A percentile compares a stretch with the other conserved stretches of the same genome.
Conservation (phyloP, 331 rosid genomes). For the Acacia pycnantha region DNA sequence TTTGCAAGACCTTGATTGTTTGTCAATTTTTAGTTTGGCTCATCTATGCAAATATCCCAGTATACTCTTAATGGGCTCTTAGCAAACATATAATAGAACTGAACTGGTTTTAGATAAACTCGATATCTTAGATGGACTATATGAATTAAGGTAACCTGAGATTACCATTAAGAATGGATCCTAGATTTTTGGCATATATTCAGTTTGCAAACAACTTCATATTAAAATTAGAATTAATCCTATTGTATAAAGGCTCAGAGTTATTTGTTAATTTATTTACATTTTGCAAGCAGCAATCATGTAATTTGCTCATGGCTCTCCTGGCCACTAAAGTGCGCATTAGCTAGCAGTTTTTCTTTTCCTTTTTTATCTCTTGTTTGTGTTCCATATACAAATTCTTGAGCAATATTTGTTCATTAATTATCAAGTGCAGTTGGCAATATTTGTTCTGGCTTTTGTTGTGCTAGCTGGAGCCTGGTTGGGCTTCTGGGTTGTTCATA, state of each 20-base stretch:
- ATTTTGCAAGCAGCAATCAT: background rate
- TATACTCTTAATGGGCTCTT: background rate
- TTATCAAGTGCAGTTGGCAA: constrained; percentile 66
- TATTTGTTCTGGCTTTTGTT: constrained; percentile 78
- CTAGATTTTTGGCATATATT: constrained; percentile 17
- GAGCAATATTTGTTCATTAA: constrained; percentile 25
- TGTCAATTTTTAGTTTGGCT: background rate
- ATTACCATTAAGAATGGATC: background rate
- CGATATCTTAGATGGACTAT: background rate
- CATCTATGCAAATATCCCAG: background rate
- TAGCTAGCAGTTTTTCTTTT: background rate
- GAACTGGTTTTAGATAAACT: background rate
- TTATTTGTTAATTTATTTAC: background rate
- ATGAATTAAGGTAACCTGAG: background rate
- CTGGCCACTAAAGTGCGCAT: background rate
- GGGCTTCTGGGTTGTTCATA: constrained; percentile 89
- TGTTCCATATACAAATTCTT: constrained; percentile 14
- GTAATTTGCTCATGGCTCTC: background rate
- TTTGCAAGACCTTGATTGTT: background rate
- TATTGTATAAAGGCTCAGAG: background rate
- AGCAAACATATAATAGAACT: background rate
- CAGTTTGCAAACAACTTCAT: background rate
- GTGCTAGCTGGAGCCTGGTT: constrained; percentile 86
- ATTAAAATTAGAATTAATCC: background rate
- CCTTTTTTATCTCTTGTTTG: background rate